Evolutionary conservation across 495 filamentous ascomycete species (phyloP).

Genomic region (Schizothecium vesticola): DNA sequence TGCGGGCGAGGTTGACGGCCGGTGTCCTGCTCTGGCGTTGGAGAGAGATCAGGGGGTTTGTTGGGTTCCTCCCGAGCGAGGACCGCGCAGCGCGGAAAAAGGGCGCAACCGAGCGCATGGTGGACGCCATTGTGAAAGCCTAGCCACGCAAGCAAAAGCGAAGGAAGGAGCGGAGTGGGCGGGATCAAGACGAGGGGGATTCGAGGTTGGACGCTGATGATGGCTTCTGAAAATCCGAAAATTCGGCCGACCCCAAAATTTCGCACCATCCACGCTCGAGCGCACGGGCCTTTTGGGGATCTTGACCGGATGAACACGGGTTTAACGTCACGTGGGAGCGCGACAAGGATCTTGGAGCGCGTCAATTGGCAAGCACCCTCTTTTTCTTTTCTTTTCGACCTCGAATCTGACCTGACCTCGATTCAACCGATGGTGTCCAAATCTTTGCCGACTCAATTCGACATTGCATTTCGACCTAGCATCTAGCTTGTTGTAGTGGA

Average conservation of each 20-base stretch:
- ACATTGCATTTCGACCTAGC: too few relatives aligned
- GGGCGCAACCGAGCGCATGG: constrained; percentile 61
- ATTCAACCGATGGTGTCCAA: neutral
- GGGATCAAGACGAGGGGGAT: constrained; percentile 10
- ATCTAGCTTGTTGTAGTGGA: too few relatives aligned
- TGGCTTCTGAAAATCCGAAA: constrained; percentile 10
- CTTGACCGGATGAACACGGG: neutral
- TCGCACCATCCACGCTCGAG: constrained; percentile 1
- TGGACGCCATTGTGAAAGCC: constrained; percentile 55
- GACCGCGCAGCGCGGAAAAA: constrained; percentile 63
- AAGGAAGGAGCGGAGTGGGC: constrained; percentile 26
- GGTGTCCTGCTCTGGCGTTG: constrained; percentile 60
- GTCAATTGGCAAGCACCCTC: neutral
- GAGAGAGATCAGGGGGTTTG: constrained; percentile 58
- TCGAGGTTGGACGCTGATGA: neutral
- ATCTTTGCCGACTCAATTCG: too few relatives aligned
- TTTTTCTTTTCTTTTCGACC: neutral
- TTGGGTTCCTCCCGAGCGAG: constrained; percentile 52
- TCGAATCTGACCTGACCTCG: neutral
- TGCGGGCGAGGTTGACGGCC: constrained; percentile 61
- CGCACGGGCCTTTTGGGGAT: neutral
- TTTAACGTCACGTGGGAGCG: neutral
- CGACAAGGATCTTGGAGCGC: neutral
- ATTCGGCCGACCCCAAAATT: constrained; percentile 21
- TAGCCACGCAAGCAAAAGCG: constrained; percentile 25